phyloP scores from a whole-genome alignment of 768 basidiomycete species.

The Naganishia vaughanmartiniae region DNA sequence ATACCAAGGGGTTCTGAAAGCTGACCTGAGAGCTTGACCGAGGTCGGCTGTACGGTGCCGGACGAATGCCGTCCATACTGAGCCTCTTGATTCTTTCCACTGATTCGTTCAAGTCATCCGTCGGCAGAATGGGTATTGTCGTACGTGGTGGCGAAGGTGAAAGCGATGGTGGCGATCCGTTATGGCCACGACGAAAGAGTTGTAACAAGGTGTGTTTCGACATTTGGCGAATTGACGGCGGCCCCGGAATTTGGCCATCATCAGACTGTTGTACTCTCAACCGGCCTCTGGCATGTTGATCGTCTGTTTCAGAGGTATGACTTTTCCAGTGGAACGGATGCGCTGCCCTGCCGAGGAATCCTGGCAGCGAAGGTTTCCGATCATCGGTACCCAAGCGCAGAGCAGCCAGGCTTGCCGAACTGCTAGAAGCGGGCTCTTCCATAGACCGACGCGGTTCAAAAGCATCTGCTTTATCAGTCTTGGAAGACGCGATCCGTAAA shows the following conservation, averaged over 20 bases:
- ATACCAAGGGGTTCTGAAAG: slow-evolving; percentile 20
- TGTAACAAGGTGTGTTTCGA: slow-evolving; percentile 21
- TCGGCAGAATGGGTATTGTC: slow-evolving; percentile 21
- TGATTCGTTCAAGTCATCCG: slow-evolving; percentile 30
- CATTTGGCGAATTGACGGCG: slow-evolving; percentile 21
- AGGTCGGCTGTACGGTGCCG: background rate
- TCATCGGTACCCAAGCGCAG: slow-evolving; percentile 1
- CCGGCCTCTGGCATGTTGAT: slow-evolving; percentile 33
- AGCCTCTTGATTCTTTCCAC: slow-evolving; percentile 30
- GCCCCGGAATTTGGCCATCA: background rate
- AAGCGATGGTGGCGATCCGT: slow-evolving; percentile 15
- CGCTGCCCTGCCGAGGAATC: slow-evolving; percentile 54
- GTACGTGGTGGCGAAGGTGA: slow-evolving; percentile 26
- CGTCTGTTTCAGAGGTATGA: slow-evolving; percentile 28
- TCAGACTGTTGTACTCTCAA: slow-evolving; percentile 9
- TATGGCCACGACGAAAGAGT: slow-evolving; percentile 24
- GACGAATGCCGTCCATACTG: slow-evolving; percentile 27
- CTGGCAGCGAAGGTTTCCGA: slow-evolving; percentile 53
- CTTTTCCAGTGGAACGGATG: slow-evolving; percentile 41
- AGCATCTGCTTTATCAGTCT: background rate
- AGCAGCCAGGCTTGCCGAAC: background rate
- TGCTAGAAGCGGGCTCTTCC: background rate
- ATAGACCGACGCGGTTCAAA: background rate
- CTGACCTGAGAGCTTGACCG: slow-evolving; percentile 25
- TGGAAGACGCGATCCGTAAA: background rate